A percentile compares a stretch with the other conserved stretches of the same genome.
Conservation (phyloP, 139 green algal species). For the Chlorella sp. region DNA sequence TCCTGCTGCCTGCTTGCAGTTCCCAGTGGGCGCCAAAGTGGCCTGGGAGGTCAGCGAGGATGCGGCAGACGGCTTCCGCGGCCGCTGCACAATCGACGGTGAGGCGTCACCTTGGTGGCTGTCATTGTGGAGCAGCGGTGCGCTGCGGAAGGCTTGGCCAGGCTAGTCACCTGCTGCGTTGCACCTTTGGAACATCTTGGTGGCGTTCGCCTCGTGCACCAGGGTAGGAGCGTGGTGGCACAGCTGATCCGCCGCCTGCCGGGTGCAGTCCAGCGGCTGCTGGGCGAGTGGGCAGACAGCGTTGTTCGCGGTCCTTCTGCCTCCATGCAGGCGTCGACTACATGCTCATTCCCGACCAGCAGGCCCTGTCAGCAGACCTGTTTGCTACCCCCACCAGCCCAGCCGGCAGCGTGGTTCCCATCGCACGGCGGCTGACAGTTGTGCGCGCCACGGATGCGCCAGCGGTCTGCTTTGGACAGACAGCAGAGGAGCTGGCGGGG, state of each 20-base stretch:
- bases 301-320: too few species aligned
- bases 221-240: too few species aligned
- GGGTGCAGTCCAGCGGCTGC: too few species aligned
- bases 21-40: slow-evolving; percentile 9
- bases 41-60: slow-evolving; percentile 7
- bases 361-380: neutral
- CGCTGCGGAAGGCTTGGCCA: too few species aligned
- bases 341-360: slow-evolving; percentile 10
- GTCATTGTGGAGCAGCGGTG: neutral
- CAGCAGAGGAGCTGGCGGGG: neutral
- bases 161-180: too few species aligned
- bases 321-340: slow-evolving; percentile 33
- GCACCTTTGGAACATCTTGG: too few species aligned
- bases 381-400: neutral
- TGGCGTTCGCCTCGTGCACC: too few species aligned
- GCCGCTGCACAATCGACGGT: slow-evolving; percentile 8
- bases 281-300: too few species aligned
- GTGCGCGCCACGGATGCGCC: neutral
- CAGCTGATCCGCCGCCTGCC: too few species aligned
- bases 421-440: slow-evolving; percentile 24
- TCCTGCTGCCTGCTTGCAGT: slow-evolving; percentile 13
- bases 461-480: slow-evolving; percentile 26
- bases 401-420: neutral
- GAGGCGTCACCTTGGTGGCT: neutral
- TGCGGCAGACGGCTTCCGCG: slow-evolving; percentile 7